Percentiles rank a stretch among this genome's conserved stretches.
phyloP scores from a whole-genome alignment of 192 early-diverging fungal species.

The Geranomyces variabilis region DNA sequence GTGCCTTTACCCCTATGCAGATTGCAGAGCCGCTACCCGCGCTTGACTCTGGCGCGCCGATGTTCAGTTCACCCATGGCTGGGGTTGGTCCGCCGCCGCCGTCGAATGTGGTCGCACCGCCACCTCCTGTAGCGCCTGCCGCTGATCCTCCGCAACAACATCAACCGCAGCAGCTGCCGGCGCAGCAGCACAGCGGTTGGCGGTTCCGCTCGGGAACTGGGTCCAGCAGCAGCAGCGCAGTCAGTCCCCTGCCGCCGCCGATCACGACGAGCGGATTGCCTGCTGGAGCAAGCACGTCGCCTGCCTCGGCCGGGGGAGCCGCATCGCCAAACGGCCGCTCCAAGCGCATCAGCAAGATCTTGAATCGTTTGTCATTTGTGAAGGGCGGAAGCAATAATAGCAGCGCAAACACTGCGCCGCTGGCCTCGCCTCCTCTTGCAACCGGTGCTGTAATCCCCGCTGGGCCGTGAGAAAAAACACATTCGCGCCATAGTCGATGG shows the following conservation, averaged over 20 bases:
- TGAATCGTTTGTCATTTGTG: conserved; percentile 4
- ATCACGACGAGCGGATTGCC: not conserved
- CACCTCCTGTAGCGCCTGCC: not conserved
- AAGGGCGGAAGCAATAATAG: not conserved
- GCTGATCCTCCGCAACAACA: not conserved
- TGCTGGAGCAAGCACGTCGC: not conserved
- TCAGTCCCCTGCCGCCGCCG: not conserved
- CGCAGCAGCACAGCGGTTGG: conserved; percentile 6
- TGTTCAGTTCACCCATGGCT: not conserved
- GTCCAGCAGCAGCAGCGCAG: not conserved
- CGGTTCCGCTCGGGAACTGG: not conserved
- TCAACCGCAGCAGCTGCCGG: not conserved
- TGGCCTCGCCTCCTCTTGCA: not conserved
- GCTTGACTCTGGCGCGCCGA: not conserved
- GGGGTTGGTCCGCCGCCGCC: not conserved
- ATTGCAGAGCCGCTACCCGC: not conserved
- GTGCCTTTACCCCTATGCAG: not conserved
- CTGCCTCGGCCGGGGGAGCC: not conserved
- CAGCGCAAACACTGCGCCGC: not conserved
- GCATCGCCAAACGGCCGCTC: not conserved
- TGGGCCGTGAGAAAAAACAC: no score
- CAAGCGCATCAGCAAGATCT: conserved; percentile 1
- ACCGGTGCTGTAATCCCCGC: no score
- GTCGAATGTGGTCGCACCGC: not conserved
- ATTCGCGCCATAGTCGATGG: no score